Conservation (phyloP, 148 eudicot genomes). For the Pharnaceum exiguum region DNA sequence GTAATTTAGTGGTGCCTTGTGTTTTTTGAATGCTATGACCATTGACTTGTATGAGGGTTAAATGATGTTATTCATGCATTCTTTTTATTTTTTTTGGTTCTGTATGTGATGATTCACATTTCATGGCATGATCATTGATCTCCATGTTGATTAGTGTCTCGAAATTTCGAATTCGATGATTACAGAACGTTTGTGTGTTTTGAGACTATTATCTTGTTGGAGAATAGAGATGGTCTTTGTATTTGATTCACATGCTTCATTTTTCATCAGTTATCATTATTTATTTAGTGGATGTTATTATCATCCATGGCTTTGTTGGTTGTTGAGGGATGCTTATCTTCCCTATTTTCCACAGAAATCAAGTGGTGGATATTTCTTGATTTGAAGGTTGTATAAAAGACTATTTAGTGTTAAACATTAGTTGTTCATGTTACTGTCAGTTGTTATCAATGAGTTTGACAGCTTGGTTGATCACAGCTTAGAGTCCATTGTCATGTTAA, state of each 20-base stretch:
- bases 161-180: background rate
- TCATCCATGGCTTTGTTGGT: background rate
- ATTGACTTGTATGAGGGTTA: background rate
- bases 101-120: background rate
- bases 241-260: background rate
- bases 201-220: conserved; percentile 5
- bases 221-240: too few species aligned
- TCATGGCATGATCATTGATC: background rate
- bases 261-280: background rate
- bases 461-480: too few species aligned
- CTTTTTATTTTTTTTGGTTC: too few species aligned
- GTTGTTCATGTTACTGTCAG: too few species aligned
- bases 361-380: conserved; percentile 1
- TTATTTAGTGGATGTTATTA: background rate
- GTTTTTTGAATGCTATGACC: background rate
- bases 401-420: too few species aligned
- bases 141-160: background rate
- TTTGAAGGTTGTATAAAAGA: too few species aligned
- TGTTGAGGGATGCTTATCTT: background rate
- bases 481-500: too few species aligned
- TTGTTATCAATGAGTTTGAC: too few species aligned
- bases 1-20: too few species aligned
- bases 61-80: background rate
- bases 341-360: background rate
- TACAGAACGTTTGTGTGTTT: background rate